Conservation (phyloP, 78 protist genomes). For the Dictyostelium discoideum region DNA sequence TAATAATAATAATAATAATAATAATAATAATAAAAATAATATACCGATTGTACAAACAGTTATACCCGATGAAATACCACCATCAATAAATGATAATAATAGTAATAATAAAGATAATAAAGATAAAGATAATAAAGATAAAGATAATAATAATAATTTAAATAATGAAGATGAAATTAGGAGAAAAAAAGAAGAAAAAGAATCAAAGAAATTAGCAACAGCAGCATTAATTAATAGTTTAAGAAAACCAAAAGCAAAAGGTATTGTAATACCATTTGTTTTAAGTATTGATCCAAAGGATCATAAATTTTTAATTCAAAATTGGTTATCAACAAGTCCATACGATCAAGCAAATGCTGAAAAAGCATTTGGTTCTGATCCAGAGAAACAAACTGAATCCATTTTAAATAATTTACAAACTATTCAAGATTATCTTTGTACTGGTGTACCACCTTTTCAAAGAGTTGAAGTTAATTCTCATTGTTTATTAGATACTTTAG, state of each 20-base stretch:
- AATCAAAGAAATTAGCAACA: slow-evolving; percentile 12
- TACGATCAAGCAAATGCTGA: slow-evolving; percentile 15
- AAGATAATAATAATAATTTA: neutral
- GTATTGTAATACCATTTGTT: slow-evolving; percentile 74
- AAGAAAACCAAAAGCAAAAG: slow-evolving; percentile 66
- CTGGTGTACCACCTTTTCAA: slow-evolving; percentile 72
- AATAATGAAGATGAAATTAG: neutral
- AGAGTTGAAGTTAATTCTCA: slow-evolving; percentile 69
- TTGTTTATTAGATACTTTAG: slow-evolving; percentile 49
- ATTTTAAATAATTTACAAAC: slow-evolving; percentile 55
- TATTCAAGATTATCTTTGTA: slow-evolving; percentile 49
- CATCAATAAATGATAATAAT: slow-evolving; percentile 14
- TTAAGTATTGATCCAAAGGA: slow-evolving; percentile 18
- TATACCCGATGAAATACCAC: neutral
- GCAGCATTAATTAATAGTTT: slow-evolving; percentile 22
- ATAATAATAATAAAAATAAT: neutral
- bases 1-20: neutral
- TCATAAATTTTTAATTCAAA: slow-evolving; percentile 49
- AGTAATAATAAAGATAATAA: neutral
- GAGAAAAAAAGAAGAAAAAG: slow-evolving; percentile 1
- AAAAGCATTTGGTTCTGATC: slow-evolving; percentile 58
- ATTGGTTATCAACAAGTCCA: slow-evolving; percentile 60
- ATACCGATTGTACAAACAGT: neutral
- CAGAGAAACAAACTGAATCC: neutral
- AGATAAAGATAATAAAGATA: neutral